Percentiles rank a stretch among this genome's conserved stretches.
Evolutionary conservation across 208 protist species (phyloP).

Genomic region (Leishmania braziliensis): DNA sequence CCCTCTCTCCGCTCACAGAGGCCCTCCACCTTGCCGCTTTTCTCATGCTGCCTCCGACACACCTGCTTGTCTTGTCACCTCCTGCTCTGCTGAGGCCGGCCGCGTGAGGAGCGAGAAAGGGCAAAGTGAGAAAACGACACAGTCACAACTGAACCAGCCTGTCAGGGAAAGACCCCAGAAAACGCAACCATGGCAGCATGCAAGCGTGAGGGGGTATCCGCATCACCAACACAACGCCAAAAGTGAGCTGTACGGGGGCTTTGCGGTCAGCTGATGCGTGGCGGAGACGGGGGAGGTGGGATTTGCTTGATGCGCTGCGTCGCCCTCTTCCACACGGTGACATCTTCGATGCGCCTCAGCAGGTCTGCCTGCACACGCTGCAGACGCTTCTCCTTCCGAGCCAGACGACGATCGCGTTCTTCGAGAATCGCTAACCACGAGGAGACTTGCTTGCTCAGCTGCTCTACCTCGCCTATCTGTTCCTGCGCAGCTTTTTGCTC

Average conservation of each 20-base stretch:
- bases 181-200: no score
- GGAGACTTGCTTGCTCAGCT: conserved; percentile 61
- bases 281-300: conserved; percentile 34
- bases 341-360: conserved; percentile 55
- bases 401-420: conserved; percentile 57
- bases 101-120: neutral
- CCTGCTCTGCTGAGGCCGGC: neutral
- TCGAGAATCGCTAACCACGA: conserved; percentile 79
- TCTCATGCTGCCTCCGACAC: neutral
- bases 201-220: neutral
- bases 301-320: conserved; percentile 36
- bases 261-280: conserved; percentile 17
- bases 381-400: conserved; percentile 68
- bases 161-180: neutral
- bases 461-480: conserved; percentile 66
- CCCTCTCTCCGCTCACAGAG: neutral
- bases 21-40: neutral
- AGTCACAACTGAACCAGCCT: neutral
- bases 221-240: neutral
- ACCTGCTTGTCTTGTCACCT: neutral
- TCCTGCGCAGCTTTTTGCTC: conserved; percentile 60
- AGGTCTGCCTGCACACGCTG: conserved; percentile 62
- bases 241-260: neutral
- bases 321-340: conserved; percentile 46
- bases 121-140: neutral